A percentile compares a stretch with the other conserved stretches of the same genome.
phyloP scores from a whole-genome alignment of 768 basidiomycete species.

The Xerocomellus intermedius region DNA sequence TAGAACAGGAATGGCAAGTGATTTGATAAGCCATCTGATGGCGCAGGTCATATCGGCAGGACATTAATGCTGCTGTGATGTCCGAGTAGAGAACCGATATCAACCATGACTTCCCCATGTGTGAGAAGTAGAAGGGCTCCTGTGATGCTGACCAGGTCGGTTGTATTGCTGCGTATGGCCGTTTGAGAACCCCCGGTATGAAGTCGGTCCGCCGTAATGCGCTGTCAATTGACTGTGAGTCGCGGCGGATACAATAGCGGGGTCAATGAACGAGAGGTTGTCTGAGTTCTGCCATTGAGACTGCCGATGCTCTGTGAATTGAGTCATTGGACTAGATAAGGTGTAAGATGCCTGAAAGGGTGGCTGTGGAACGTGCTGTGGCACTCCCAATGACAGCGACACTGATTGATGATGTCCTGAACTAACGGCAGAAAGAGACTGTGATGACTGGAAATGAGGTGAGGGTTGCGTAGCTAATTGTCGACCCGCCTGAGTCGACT shows the following conservation, averaged over 20 bases:
- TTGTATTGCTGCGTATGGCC: slow-evolving; percentile 14
- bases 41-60: background rate
- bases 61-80: background rate
- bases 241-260: slow-evolving; percentile 22
- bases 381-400: slow-evolving; percentile 12
- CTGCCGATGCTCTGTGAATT: slow-evolving; percentile 10
- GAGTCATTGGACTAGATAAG: slow-evolving; percentile 7
- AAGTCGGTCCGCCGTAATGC: slow-evolving; percentile 6
- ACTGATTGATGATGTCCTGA: slow-evolving; percentile 15
- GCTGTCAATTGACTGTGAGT: slow-evolving; percentile 2
- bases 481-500: slow-evolving; percentile 21
- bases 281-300: slow-evolving; percentile 14
- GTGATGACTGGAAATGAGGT: slow-evolving; percentile 13
- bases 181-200: slow-evolving; percentile 13
- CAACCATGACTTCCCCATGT: slow-evolving; percentile 28
- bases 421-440: slow-evolving; percentile 6
- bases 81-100: background rate
- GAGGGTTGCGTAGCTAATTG: slow-evolving; percentile 6
- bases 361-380: slow-evolving; percentile 19
- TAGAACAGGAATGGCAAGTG: slow-evolving; percentile 7
- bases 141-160: slow-evolving; percentile 21
- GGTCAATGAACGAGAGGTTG: slow-evolving; percentile 15
- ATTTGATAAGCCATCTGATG: slow-evolving; percentile 7
- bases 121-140: slow-evolving; percentile 19
- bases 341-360: slow-evolving; percentile 11